Base-by-base conservation (phyloP, 2,329 filamentous ascomycete species). In the Triangularia setosa region DNA sequence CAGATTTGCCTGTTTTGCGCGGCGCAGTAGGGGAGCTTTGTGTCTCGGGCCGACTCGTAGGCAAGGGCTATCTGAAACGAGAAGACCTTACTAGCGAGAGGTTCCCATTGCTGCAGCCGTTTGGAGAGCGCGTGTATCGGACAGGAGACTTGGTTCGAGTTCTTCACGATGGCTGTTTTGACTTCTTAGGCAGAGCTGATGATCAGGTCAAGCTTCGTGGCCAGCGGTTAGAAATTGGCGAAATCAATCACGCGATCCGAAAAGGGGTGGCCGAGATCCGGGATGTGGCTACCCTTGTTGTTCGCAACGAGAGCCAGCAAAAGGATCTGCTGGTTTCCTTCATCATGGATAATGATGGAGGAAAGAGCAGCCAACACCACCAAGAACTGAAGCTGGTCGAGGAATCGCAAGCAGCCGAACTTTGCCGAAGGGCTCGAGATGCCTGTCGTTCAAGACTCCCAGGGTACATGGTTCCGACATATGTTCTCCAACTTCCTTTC, bases 161-260 rank as follows among this genome's bases (percentile, higher is more conserved):
- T 16, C 78, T 96, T 7, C 83, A 92, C 61, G 90, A 97, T 73
- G 88, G 87, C 0, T 92, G 89, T 53, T 93, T 97, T 69, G 90
- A 94, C 63, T 97, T 97, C 73, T 81, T 96, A 1, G 93, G 94
- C 2, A 86, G 94, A 14, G 90, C 90, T 5, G 94, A 98, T 73
- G 92, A 96, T 62, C 93, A 98, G 76, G 89, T 97, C 67, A 98
- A 98, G 74, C 83, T 97, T 2, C 87, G 94, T 11, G 93, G 93
- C 0, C 93, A 97, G 74, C 84, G 93, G 14, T 83, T 98, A 0
- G 94, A 98, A 72, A 90, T 96, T 65, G 91, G 90, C 0, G 93
- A 98, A 78, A 96, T 97, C 75, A 95, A 96, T 70, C 88, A 93
- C 58, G 86, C 90, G 8, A 92, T 97, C 70, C 87, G 87, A 56